Percentiles rank a stretch among this genome's conserved stretches.
These are phyloP conservation scores for Friedmanniomyces simplex DNA, from an alignment of 495 filamentous ascomycete species.

Conservation along the genomic window DNA sequence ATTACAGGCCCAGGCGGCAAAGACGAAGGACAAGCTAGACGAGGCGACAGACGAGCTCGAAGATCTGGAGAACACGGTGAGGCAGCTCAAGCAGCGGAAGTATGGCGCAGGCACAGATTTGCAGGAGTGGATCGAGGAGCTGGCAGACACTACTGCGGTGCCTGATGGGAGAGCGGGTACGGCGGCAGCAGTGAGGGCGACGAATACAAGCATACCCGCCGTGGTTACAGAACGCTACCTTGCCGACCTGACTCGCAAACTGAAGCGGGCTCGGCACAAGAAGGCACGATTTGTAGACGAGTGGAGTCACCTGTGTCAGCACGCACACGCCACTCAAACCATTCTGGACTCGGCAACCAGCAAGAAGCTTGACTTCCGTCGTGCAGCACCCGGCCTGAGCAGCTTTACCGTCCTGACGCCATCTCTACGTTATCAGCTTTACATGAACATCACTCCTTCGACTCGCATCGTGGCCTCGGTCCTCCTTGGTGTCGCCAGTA, in stretches of 20 bases:
- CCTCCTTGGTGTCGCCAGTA: constrained; percentile 61
- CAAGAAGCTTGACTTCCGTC: constrained; percentile 65
- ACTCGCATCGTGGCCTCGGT: constrained; percentile 49
- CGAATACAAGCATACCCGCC: constrained; percentile 49
- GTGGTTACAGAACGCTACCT: constrained; percentile 90
- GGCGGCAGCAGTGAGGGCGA: constrained; percentile 22
- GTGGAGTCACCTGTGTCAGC: constrained; percentile 69
- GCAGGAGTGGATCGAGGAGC: constrained; percentile 89
- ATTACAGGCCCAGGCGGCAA: constrained; percentile 69
- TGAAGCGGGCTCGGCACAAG: constrained; percentile 71
- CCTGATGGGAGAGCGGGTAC: constrained; percentile 45
- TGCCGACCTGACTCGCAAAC: constrained; percentile 72
- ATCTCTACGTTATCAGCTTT: constrained; percentile 68
- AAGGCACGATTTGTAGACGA: constrained; percentile 71
- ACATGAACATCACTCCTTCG: constrained; percentile 59
- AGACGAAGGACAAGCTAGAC: constrained; percentile 73
- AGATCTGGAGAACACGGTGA: constrained; percentile 67
- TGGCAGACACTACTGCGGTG: constrained; percentile 62
- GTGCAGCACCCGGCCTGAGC: constrained; percentile 41
- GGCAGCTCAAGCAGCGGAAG: constrained; percentile 68
- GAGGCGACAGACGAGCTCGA: constrained; percentile 75
- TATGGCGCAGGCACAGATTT: constrained; percentile 70
- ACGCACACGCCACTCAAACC: constrained; percentile 63
- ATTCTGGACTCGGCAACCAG: constrained; percentile 76
- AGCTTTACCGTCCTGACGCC: constrained; percentile 62